A percentile compares a stretch with the other conserved stretches of the same genome.
Conservation (phyloP, 176 grass and related monocot genomes). For the Echinochloa phyllopogon region DNA sequence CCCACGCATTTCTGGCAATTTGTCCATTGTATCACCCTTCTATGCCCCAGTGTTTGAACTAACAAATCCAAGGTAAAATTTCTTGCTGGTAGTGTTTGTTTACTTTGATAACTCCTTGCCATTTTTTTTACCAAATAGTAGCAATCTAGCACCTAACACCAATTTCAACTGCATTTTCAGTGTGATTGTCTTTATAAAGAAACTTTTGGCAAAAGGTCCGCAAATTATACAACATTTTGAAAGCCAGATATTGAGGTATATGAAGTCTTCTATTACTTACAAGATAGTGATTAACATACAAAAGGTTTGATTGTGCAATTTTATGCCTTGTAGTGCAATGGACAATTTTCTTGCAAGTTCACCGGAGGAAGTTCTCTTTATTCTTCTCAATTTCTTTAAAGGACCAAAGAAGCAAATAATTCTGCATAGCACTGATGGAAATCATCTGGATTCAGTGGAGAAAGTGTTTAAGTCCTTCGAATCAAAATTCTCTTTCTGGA, state of each 20-base stretch:
- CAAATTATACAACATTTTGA: slow-evolving; percentile 63
- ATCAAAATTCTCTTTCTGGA: slow-evolving; percentile 61
- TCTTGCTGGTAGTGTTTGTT: background rate
- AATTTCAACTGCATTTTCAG: slow-evolving; percentile 40
- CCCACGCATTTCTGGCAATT: slow-evolving; percentile 59
- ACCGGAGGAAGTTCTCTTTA: slow-evolving; percentile 68
- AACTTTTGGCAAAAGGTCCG: slow-evolving; percentile 59
- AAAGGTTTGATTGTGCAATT: slow-evolving; percentile 26
- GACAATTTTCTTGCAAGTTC: slow-evolving; percentile 68
- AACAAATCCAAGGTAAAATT: slow-evolving; percentile 61
- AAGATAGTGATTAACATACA: background rate
- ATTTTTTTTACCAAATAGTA: slow-evolving; percentile 2
- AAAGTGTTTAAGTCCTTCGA: slow-evolving; percentile 66
- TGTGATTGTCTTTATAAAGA: slow-evolving; percentile 59
- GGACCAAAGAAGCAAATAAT: slow-evolving; percentile 45
- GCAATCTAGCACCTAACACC: slow-evolving; percentile 3
- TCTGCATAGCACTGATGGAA: slow-evolving; percentile 48
- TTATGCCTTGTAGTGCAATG: slow-evolving; percentile 62
- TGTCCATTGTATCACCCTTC: slow-evolving; percentile 52
- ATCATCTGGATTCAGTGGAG: slow-evolving; percentile 47
- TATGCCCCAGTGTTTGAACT: slow-evolving; percentile 77
- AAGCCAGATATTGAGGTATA: slow-evolving; percentile 77
- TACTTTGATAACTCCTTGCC: background rate
- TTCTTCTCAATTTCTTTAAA: slow-evolving; percentile 73
- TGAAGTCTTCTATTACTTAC: slow-evolving; percentile 14